These are phyloP conservation scores for Xylaria flabelliformis DNA, from an alignment of 495 filamentous ascomycete species.

Conservation along the genomic window DNA sequence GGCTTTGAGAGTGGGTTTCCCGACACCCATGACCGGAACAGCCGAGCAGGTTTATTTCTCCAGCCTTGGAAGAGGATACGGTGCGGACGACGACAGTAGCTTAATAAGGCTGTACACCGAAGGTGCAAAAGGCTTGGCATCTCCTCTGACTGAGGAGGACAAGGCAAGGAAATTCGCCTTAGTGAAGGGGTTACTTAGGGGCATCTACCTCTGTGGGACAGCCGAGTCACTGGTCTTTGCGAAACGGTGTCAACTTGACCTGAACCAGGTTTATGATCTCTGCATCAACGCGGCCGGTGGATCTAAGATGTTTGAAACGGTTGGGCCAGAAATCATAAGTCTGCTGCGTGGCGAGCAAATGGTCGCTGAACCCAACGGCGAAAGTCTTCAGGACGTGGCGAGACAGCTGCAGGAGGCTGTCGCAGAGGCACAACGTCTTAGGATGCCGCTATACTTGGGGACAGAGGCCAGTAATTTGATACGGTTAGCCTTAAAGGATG, in stretches of 20 bases:
- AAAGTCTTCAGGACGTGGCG: conserved; percentile 50
- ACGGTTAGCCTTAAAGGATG: conserved; percentile 36
- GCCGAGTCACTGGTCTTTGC: conserved; percentile 74
- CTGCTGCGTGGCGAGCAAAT: conserved; percentile 41
- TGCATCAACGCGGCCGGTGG: conserved; percentile 74
- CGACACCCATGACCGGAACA: conserved; percentile 71
- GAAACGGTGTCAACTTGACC: conserved; percentile 64
- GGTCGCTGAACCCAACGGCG: conserved; percentile 21
- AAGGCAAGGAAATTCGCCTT: conserved; percentile 56
- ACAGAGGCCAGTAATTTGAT: conserved; percentile 47
- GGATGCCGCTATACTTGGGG: conserved; percentile 49
- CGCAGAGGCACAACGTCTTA: conserved; percentile 56
- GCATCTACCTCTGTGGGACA: conserved; percentile 69
- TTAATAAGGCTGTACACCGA: conserved; percentile 68
- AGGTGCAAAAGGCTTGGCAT: conserved; percentile 23
- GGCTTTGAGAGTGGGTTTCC: conserved; percentile 64
- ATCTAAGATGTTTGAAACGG: conserved; percentile 65
- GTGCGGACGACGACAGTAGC: conserved; percentile 71
- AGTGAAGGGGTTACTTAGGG: conserved; percentile 65
- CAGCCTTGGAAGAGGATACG: conserved; percentile 66
- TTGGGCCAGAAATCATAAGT: conserved; percentile 62
- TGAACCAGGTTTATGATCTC: conserved; percentile 69
- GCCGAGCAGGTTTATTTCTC: conserved; percentile 75
- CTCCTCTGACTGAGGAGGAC: conserved; percentile 17
- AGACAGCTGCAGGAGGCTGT: conserved; percentile 57